Conservation (phyloP, 75 land plant genomes). For the Selaginella tamariscina region DNA sequence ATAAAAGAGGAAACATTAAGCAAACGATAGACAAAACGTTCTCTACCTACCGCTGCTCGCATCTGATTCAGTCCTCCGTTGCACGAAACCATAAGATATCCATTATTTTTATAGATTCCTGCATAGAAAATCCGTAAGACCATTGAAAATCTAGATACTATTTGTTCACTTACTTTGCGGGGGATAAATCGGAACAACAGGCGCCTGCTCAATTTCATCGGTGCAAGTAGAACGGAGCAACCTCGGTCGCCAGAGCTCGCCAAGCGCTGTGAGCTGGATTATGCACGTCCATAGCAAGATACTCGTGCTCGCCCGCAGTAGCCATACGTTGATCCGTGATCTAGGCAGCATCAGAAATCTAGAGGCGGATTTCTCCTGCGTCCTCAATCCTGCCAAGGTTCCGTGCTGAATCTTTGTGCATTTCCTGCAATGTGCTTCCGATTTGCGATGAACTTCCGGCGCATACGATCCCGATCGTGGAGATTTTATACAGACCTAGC, state of each 20-base stretch:
- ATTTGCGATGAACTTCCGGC: too few species aligned
- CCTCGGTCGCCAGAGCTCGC: constrained; percentile 62
- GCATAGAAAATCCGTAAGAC: constrained; percentile 16
- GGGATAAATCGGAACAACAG: neutral
- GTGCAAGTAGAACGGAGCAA: constrained; percentile 19
- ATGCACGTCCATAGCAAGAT: constrained; percentile 68
- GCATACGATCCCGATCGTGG: too few species aligned
- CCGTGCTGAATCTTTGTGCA: too few species aligned
- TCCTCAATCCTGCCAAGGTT: too few species aligned
- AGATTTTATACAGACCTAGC: too few species aligned
- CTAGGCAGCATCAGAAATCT: constrained; percentile 10
- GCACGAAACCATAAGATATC: constrained; percentile 71
- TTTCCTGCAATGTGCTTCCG: too few species aligned
- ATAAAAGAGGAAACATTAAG: neutral
- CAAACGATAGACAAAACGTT: neutral
- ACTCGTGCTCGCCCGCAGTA: constrained; percentile 48
- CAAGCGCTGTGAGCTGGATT: constrained; percentile 59
- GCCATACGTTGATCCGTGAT: constrained; percentile 45
- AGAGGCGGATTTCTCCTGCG: too few species aligned
- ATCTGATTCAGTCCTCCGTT: constrained; percentile 96
- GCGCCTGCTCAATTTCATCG: neutral
- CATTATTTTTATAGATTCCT: constrained; percentile 76
- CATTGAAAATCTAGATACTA: too few species aligned
- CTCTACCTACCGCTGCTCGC: constrained; percentile 67
- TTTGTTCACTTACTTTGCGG: neutral